Evolutionary conservation across 176 grass and related monocot species (phyloP), one percentile per base, ranked within the genome.

Genomic region (Musa itinerans): DNA sequence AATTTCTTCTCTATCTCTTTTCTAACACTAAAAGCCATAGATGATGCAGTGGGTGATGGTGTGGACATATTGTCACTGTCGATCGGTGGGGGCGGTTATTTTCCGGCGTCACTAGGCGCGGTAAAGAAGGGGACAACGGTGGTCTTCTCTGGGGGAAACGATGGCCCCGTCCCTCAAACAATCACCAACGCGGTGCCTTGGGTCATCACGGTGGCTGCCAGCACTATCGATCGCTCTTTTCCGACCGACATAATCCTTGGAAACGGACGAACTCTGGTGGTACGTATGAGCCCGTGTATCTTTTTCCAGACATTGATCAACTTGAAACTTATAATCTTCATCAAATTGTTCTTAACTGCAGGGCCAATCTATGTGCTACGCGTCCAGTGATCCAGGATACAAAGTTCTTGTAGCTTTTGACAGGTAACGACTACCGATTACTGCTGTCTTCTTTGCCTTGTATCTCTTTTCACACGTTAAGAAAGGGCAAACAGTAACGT

Each of bases 31-130:
- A 83, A 83, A 3, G 91, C 91, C 17, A 89, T 93, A 43, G 80
- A 88, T 6, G 91, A 89, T 48, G 87, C 91, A 9, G 89, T 93
- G 55, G 74, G 65, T 25, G 87, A 93, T 49, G 91, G 87, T 1
- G 91, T 94, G 0, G 80, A 94, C 50, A 94, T 94, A 69, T 79
- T 94, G 70, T 94, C 91, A 2, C 71, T 94, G 58, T 94, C 91
- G 65, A 50, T 94, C 29, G 29, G 29, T 14, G 91, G 91, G 10
- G 2, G 3, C 3, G 77, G 70, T 8, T 70, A 83, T 50, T 86
- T 76, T 6, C 84, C 76, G 10, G 84, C 84, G 3, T 89, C 90
- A 1, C 84, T 93, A 59, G 87, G 89, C 67, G 87, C 91, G 24
- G 74, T 75, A 51, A 85, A 19, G 48, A 80, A 82, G 23, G 87